phyloP scores from a whole-genome alignment of 2,329 filamentous ascomycete species.

The Fusarium veterinarium region DNA sequence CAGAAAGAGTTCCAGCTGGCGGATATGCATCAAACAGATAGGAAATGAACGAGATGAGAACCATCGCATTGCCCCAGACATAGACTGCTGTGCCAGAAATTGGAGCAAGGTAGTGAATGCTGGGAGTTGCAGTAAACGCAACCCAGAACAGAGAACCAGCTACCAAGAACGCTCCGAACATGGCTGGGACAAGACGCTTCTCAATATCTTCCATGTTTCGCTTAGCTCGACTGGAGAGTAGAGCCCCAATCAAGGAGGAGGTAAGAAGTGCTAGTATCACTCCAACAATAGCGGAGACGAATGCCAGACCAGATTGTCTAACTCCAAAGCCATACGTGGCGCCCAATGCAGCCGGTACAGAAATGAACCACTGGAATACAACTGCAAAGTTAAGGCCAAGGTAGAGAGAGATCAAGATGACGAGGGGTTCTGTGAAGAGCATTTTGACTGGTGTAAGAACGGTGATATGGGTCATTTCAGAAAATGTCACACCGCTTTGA shows the following conservation, averaged over 20 bases:
- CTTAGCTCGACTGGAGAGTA: background rate
- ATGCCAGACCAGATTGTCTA: background rate
- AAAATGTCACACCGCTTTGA: background rate
- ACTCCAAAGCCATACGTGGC: background rate
- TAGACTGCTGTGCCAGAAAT: background rate
- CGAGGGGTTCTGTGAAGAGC: background rate
- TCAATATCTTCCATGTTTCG: background rate
- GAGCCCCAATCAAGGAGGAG: background rate
- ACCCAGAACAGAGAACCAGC: background rate
- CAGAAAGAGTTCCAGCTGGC: background rate
- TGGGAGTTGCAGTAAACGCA: background rate
- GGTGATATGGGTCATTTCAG: background rate
- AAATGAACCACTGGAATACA: slow-evolving; percentile 2
- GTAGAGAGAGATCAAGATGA: background rate
- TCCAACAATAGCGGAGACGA: background rate
- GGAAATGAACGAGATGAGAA: slow-evolving; percentile 3
- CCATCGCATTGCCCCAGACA: slow-evolving; percentile 1
- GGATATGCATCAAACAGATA: slow-evolving; percentile 8
- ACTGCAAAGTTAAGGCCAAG: slow-evolving; percentile 1
- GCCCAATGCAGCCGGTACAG: background rate
- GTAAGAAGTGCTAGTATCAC: background rate
- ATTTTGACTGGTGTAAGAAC: background rate
- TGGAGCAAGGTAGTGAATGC: background rate
- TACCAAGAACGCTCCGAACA: background rate
- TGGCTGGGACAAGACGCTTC: background rate